Evolutionary conservation across 2,329 filamentous ascomycete genomes (phyloP), one percentile per base, ranked within the genome.

Genomic region (Colletotrichum brevisporum): DNA sequence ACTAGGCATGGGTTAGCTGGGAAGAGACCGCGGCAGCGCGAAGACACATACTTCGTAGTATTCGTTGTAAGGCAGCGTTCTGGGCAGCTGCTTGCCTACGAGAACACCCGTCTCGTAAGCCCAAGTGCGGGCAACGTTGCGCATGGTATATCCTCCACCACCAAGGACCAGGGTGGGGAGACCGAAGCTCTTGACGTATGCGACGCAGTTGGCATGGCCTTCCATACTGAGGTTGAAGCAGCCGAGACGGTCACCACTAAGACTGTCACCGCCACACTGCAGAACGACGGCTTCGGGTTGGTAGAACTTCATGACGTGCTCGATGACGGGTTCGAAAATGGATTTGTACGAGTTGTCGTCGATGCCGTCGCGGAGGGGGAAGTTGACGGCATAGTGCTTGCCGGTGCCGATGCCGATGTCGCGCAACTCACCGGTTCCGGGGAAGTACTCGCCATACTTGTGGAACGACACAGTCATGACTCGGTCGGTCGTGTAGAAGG

Each of bases 221-320:
- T 92, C 91, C 89, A 99, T 98, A 81, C 97, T 98, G 71, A 99
- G 87, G 79, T 98, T 99, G 86, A 99, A 99, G 80, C 95, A 97
- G 60, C 96, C 96, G 0, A 99, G 88, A 43, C 96, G 91, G 80
- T 99, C 96, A 55, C 96, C 95, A 31, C 95, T 97, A 16, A 99
- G 87, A 75, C 93, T 97, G 83, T 99, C 96, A 56, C 95, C 95
- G 63, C 96, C 96, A 76, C 96, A 99, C 79, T 99, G 96, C 4
- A 99, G 87, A 5, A 98, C 96, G 63, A 99, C 95, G 4, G 95
- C 95, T 74, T 94, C 91, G 0, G 96, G 96, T 65, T 92, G 91
- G 83, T 95, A 99, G 76, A 92, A 94, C 65, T 92, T 89, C 84
- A 98, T 94, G 64, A 97, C 94, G 48, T 91, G 90, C 59, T 92